Evolutionary conservation across 768 basidiomycete genomes (phyloP).

Genomic region (Serendipita sp.): DNA sequence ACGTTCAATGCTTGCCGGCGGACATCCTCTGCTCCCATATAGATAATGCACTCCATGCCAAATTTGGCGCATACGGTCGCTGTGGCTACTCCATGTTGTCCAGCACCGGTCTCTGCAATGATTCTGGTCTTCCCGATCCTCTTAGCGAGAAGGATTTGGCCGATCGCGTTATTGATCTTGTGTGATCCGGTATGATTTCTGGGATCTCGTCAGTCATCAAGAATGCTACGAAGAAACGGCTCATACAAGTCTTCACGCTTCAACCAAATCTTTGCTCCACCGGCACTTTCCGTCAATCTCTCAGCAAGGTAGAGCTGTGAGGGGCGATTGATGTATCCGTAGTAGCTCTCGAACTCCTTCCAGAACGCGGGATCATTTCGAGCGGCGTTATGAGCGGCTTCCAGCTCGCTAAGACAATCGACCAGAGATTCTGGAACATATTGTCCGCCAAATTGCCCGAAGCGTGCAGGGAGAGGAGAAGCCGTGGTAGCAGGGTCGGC

Average conservation of each 20-base stretch:
- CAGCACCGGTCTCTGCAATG: slow-evolving; percentile 97
- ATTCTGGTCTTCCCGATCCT: slow-evolving; percentile 91
- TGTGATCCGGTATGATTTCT: slow-evolving; percentile 98
- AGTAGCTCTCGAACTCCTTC: slow-evolving; percentile 78
- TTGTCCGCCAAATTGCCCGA: slow-evolving; percentile 92
- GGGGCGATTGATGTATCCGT: slow-evolving; percentile 89
- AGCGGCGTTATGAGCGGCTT: slow-evolving; percentile 78
- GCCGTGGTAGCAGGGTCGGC: slow-evolving; percentile 19
- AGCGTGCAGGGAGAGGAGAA: slow-evolving; percentile 55
- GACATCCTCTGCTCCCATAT: slow-evolving; percentile 98
- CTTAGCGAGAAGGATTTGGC: slow-evolving; percentile 90
- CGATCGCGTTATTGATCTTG: slow-evolving; percentile 98
- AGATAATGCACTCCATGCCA: slow-evolving; percentile 85
- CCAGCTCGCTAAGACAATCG: slow-evolving; percentile 75
- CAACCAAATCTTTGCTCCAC: slow-evolving; percentile 93
- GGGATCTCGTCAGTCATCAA: slow-evolving; percentile 3
- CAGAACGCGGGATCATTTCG: slow-evolving; percentile 79
- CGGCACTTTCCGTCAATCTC: slow-evolving; percentile 73
- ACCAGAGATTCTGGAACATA: slow-evolving; percentile 96
- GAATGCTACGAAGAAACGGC: slow-evolving; percentile 6
- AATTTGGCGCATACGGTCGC: slow-evolving; percentile 97
- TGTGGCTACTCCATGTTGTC: slow-evolving; percentile 97
- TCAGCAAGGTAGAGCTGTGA: slow-evolving; percentile 84
- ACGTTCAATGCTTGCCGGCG: slow-evolving; percentile 92
- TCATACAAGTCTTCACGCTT: slow-evolving; percentile 84